Evolutionary conservation across 2,329 filamentous ascomycete genomes (phyloP).

Genomic region (Fusarium tuaranense): DNA sequence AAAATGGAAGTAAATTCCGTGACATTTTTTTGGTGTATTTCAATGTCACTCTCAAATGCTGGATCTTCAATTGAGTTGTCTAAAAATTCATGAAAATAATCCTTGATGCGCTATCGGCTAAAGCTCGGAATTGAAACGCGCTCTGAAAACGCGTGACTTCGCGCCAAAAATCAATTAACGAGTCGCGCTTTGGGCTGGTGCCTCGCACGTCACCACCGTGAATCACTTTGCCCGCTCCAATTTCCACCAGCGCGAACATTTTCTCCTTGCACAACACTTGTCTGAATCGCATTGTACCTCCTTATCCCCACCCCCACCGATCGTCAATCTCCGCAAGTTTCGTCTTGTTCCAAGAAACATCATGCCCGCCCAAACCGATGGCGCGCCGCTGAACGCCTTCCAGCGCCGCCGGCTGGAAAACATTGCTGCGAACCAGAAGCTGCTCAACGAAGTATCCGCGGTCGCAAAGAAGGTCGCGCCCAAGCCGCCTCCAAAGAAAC

Average conservation of each 20-base stretch:
- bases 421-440: constrained; percentile 84
- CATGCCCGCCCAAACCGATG: constrained; percentile 61
- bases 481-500: constrained; percentile 56
- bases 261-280: background rate
- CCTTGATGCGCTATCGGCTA: constrained; percentile 17
- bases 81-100: constrained; percentile 30
- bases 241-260: background rate
- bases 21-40: constrained; percentile 51
- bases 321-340: background rate
- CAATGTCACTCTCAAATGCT: background rate
- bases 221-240: constrained; percentile 2
- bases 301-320: background rate
- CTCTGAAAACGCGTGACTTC: constrained; percentile 46
- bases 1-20: constrained; percentile 70
- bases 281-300: background rate
- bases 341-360: constrained; percentile 34
- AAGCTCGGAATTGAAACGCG: constrained; percentile 36
- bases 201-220: constrained; percentile 33
- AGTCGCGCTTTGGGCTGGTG: constrained; percentile 31
- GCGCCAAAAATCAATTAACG: constrained; percentile 46
- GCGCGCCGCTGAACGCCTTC: constrained; percentile 78
- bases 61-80: constrained; percentile 25
- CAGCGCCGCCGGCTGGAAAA: constrained; percentile 88
- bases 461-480: constrained; percentile 78
- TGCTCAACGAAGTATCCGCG: constrained; percentile 81